These are phyloP conservation scores for Boletus reticuloceps DNA, from an alignment of 768 basidiomycete species.

Conservation along the genomic window DNA sequence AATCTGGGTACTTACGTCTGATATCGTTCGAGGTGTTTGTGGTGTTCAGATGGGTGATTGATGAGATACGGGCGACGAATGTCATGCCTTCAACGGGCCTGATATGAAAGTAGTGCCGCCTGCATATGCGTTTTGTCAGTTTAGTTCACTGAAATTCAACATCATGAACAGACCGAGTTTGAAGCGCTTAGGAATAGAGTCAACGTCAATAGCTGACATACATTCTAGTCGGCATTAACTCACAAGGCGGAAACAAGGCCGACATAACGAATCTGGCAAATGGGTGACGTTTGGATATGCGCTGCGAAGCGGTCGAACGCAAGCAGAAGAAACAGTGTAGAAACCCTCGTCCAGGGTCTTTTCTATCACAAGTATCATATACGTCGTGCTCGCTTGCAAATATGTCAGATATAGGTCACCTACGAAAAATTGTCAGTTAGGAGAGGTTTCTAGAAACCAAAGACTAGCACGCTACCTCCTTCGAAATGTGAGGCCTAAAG, in stretches of 20 bases:
- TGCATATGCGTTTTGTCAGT: not conserved
- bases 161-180: not conserved
- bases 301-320: not conserved
- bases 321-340: not conserved
- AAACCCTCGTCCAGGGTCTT: not conserved
- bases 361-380: not conserved
- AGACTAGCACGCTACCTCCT: not conserved
- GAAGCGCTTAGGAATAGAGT: not conserved
- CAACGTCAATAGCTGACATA: not conserved
- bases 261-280: not conserved
- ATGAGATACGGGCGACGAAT: not conserved
- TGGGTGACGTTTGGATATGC: not conserved
- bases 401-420: not conserved
- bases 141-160: not conserved
- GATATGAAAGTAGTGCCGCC: not conserved
- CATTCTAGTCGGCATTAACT: not conserved
- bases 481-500: not conserved
- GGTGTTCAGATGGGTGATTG: not conserved
- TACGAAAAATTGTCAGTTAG: not conserved
- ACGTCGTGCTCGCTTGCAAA: not conserved
- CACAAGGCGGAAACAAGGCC: not conserved
- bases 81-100: not conserved
- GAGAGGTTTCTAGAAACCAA: not conserved
- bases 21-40: not conserved
- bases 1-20: not conserved